Evolutionary conservation across 495 filamentous ascomycete genomes (phyloP).

Genomic region (Amniculicola lignicola): DNA sequence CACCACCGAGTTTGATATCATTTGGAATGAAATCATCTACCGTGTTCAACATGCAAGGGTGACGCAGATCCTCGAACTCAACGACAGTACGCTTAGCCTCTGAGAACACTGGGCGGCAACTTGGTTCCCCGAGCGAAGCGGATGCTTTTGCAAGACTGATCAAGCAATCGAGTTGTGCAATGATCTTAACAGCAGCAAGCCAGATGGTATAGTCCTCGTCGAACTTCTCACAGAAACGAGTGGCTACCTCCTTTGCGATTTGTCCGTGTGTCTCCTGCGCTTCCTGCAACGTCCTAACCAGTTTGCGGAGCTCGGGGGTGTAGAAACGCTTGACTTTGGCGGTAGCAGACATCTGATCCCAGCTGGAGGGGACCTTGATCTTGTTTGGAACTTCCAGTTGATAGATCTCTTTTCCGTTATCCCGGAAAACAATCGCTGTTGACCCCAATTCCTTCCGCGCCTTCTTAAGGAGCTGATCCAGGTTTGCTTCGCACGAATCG

Average conservation of each 20-base stretch:
- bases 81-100: constrained; percentile 78
- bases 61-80: constrained; percentile 86
- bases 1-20: constrained; percentile 82
- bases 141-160: constrained; percentile 91
- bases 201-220: constrained; percentile 84
- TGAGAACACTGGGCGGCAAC: constrained; percentile 84
- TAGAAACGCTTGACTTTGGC: constrained; percentile 92
- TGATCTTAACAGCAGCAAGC: constrained; percentile 80
- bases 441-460: constrained; percentile 65
- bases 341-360: constrained; percentile 96
- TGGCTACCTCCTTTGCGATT: constrained; percentile 81
- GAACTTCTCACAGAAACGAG: constrained; percentile 81
- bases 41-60: constrained; percentile 86
- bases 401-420: constrained; percentile 96
- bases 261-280: constrained; percentile 92
- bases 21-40: constrained; percentile 97
- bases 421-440: constrained; percentile 71
- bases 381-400: constrained; percentile 88
- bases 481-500: constrained; percentile 64
- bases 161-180: constrained; percentile 91
- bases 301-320: constrained; percentile 72
- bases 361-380: constrained; percentile 78
- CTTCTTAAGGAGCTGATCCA: constrained; percentile 68
- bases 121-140: constrained; percentile 72
- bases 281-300: constrained; percentile 85